phyloP scores from a whole-genome alignment of 75 land plant genomes.

The Pseudotsuga menziesii region DNA sequence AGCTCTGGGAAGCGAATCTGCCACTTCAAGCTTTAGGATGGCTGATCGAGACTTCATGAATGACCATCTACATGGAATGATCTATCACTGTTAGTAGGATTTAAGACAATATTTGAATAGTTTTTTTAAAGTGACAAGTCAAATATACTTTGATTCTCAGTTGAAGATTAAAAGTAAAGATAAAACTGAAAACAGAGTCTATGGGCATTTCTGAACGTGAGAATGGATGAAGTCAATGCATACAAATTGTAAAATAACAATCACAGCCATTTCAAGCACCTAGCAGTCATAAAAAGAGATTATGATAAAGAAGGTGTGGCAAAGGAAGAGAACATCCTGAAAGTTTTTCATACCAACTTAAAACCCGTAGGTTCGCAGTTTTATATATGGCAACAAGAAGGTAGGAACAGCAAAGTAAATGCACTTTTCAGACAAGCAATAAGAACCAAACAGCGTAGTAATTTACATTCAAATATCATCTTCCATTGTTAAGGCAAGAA shows the following conservation, averaged over 20 bases:
- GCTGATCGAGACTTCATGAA: slow-evolving; percentile 59
- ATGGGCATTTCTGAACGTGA: background rate
- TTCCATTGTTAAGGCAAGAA: background rate
- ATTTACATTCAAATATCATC: background rate
- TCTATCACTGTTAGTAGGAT: background rate
- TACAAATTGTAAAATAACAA: background rate
- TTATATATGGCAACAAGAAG: background rate
- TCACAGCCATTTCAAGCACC: background rate
- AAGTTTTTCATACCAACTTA: background rate
- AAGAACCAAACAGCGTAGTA: background rate
- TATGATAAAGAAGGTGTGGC: too few relatives aligned
- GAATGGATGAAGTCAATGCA: background rate
- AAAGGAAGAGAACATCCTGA: background rate
- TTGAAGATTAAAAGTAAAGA: background rate
- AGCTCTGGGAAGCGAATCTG: slow-evolving; percentile 73
- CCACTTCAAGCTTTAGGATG: slow-evolving; percentile 57
- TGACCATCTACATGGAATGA: slow-evolving; percentile 60
- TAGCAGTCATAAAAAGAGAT: background rate
- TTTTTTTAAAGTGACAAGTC: background rate
- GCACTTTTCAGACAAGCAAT: background rate
- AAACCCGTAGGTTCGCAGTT: background rate
- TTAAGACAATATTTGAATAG: background rate
- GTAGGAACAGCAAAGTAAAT: background rate
- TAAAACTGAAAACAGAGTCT: background rate
- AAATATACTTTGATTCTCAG: background rate